These are phyloP conservation scores for Auricularia auricula-judae DNA, from an alignment of 768 basidiomycete genomes.

Conservation along the genomic window DNA sequence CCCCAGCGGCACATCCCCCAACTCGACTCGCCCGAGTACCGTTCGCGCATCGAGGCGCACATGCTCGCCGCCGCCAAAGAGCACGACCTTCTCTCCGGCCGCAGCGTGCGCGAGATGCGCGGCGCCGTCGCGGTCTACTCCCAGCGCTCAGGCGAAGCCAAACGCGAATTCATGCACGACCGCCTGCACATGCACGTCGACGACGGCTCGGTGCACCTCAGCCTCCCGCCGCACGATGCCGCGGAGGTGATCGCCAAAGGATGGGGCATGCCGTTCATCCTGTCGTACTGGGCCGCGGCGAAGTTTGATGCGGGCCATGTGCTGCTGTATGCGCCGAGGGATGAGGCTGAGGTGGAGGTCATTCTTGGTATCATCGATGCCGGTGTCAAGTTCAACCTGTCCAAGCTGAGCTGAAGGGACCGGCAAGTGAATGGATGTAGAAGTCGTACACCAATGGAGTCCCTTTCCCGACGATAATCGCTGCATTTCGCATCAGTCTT, in stretches of 20 bases:
- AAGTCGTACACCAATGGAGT: no score
- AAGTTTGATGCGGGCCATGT: conserved; percentile 1
- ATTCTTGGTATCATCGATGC: conserved; percentile 3
- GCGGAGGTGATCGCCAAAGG: conserved; percentile 2
- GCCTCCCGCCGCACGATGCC: conserved; percentile 3
- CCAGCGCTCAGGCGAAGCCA: background rate
- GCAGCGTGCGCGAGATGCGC: background rate
- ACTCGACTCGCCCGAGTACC: background rate
- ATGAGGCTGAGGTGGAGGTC: background rate
- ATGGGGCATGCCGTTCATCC: conserved; percentile 1
- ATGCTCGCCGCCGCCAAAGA: background rate
- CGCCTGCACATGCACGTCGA: conserved; percentile 1
- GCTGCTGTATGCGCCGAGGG: conserved; percentile 5
- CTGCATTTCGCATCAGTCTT: no score
- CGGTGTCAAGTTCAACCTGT: background rate
- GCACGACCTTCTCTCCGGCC: background rate
- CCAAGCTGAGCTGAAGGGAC: background rate
- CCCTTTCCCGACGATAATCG: no score
- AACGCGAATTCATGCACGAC: background rate
- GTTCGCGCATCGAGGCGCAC: background rate
- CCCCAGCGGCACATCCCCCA: background rate
- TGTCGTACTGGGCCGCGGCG: background rate
- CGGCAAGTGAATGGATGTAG: no score
- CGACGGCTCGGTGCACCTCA: conserved; percentile 2
- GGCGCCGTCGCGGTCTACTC: background rate